Evolutionary conservation across 441 rosid genomes (phyloP).

Genomic region (Brassica hybrid): DNA sequence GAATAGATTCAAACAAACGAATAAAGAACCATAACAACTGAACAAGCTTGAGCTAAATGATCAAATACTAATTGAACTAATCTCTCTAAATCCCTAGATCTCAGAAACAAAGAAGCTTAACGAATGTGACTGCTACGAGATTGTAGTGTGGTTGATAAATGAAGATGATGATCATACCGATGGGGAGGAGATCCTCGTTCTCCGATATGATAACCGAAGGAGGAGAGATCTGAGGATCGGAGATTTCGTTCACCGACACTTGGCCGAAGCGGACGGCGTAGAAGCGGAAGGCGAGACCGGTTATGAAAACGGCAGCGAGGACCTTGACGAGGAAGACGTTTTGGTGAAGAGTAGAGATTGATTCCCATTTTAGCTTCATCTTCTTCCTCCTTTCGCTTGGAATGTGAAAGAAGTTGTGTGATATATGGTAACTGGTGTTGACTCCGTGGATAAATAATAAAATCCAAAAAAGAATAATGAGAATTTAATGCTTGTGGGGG

Average conservation of each 20-base stretch:
- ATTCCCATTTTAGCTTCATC: conserved; percentile 63
- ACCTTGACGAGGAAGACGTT: conserved; percentile 56
- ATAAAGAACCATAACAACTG: conserved; percentile 2
- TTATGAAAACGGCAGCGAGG: conserved; percentile 53
- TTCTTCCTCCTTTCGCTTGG: conserved; percentile 31
- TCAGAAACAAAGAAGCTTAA: conserved; percentile 8
- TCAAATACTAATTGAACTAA: background rate
- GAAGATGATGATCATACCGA: conserved; percentile 43
- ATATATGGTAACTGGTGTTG: background rate
- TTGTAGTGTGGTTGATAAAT: background rate
- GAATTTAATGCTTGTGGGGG: background rate
- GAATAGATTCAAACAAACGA: conserved; percentile 6
- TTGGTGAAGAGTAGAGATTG: conserved; percentile 50
- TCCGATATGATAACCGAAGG: conserved; percentile 44
- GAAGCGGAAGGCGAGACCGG: conserved; percentile 66
- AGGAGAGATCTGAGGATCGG: conserved; percentile 30
- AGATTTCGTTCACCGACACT: conserved; percentile 40
- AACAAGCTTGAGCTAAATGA: conserved; percentile 1
- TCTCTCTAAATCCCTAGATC: conserved; percentile 30
- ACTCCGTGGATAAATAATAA: background rate
- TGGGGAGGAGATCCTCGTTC: conserved; percentile 56
- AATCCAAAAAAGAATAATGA: background rate
- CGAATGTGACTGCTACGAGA: background rate
- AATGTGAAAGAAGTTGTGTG: conserved; percentile 2
- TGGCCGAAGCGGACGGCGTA: conserved; percentile 52